phyloP scores from a whole-genome alignment of 495 filamentous ascomycete species.

The Talaromyces nanjingensis region DNA sequence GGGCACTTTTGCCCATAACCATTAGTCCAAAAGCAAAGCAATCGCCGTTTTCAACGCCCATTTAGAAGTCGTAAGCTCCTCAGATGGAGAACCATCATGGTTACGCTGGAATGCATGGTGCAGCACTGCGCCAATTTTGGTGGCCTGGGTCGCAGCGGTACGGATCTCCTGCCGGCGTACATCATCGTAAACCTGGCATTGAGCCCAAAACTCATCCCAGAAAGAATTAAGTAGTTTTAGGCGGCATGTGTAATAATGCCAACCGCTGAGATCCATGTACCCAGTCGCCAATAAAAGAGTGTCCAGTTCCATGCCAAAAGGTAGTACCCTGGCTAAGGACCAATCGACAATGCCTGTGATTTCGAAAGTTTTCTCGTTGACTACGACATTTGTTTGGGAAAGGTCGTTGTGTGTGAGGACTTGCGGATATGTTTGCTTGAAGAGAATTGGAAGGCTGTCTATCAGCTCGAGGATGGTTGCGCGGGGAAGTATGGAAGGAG shows the following conservation, averaged over 20 bases:
- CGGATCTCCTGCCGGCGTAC: slow-evolving; percentile 11
- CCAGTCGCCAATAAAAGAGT: slow-evolving; percentile 20
- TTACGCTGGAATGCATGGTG: slow-evolving; percentile 21
- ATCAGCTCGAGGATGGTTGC: slow-evolving; percentile 16
- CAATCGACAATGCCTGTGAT: slow-evolving; percentile 31
- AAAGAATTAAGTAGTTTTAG: slow-evolving; percentile 13
- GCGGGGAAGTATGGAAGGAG: slow-evolving; percentile 11
- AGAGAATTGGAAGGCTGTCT: slow-evolving; percentile 18
- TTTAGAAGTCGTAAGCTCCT: slow-evolving; percentile 13
- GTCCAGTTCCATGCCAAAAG: slow-evolving; percentile 26
- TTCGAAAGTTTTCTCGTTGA: slow-evolving; percentile 21
- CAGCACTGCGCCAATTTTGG: slow-evolving; percentile 16
- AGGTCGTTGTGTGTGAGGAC: slow-evolving; percentile 27
- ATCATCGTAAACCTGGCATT: slow-evolving; percentile 13
- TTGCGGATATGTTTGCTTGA: slow-evolving; percentile 20
- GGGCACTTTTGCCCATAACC: neutral
- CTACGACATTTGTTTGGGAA: slow-evolving; percentile 23
- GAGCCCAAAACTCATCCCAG: slow-evolving; percentile 21
- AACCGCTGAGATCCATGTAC: slow-evolving; percentile 20
- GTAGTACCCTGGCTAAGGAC: slow-evolving; percentile 21
- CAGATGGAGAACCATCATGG: slow-evolving; percentile 19
- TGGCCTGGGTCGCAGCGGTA: slow-evolving; percentile 14
- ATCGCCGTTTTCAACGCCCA: slow-evolving; percentile 11
- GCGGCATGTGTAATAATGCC: slow-evolving; percentile 19
- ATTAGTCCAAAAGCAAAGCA: slow-evolving; percentile 12